Evolutionary conservation across 345 rosid species (phyloP).

Genomic region (Aethionema arabicum): DNA sequence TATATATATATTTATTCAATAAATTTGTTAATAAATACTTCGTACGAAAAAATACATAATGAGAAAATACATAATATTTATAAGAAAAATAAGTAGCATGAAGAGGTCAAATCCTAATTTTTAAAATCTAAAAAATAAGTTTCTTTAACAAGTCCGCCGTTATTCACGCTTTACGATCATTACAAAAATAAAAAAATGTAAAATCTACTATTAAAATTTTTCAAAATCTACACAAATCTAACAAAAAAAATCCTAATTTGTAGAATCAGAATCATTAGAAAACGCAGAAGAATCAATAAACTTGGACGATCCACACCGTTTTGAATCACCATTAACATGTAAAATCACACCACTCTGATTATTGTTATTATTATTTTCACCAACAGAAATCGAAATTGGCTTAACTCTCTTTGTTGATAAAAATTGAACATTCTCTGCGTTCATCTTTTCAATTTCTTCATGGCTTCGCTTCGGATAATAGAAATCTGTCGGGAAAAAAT

Average conservation of each 20-base stretch:
- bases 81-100: too few relatives aligned
- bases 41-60: too few relatives aligned
- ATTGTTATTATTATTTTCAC: constrained; percentile 18
- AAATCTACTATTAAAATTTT: constrained; percentile 4
- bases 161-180: too few relatives aligned
- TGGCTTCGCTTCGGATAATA: constrained; percentile 38
- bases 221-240: background rate
- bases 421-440: constrained; percentile 23
- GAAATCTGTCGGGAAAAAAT: constrained; percentile 51
- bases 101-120: too few relatives aligned
- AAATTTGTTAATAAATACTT: too few relatives aligned
- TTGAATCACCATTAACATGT: constrained; percentile 23
- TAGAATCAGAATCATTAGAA: constrained; percentile 4
- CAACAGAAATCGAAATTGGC: constrained; percentile 14
- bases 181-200: too few relatives aligned
- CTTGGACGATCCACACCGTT: constrained; percentile 16
- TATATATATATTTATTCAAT: too few relatives aligned
- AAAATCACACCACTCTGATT: constrained; percentile 20
- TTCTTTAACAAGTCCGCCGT: too few relatives aligned
- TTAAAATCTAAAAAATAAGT: too few relatives aligned
- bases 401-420: constrained; percentile 5
- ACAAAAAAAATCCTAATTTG: background rate
- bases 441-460: constrained; percentile 26
- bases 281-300: constrained; percentile 7
- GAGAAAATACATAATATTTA: too few relatives aligned